Percentiles rank a stretch among this genome's conserved stretches.
Evolutionary conservation across 2,329 filamentous ascomycete species (phyloP).

Genomic region (Decorospora gaudefroyi): DNA sequence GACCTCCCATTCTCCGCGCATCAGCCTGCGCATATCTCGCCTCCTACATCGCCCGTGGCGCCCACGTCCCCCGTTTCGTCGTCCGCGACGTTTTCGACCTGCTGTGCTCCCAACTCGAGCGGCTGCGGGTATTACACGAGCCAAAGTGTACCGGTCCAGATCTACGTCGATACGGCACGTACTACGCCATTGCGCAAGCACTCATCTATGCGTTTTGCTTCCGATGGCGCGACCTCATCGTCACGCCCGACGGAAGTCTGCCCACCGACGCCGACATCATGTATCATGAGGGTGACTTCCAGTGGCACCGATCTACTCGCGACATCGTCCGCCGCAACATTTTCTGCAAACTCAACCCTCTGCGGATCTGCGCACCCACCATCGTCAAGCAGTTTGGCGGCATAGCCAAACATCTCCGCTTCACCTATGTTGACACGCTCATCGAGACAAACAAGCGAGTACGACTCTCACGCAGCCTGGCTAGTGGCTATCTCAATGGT

Average conservation of each 20-base stretch:
- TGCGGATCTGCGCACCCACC: constrained; percentile 88
- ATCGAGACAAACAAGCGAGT: constrained; percentile 92
- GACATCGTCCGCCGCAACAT: constrained; percentile 77
- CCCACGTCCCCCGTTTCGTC: constrained; percentile 73
- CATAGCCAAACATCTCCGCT: constrained; percentile 80
- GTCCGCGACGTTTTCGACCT: constrained; percentile 83
- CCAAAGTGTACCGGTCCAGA: constrained; percentile 80
- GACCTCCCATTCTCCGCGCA: constrained; percentile 73
- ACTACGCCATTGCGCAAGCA: constrained; percentile 87
- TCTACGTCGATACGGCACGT: constrained; percentile 77
- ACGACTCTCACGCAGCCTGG: constrained; percentile 72
- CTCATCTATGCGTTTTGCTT: constrained; percentile 97
- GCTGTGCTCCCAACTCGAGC: constrained; percentile 76
- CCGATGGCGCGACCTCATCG: constrained; percentile 88
- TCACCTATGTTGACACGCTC: constrained; percentile 86
- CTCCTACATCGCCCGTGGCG: constrained; percentile 89
- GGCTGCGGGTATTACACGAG: constrained; percentile 74
- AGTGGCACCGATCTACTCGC: constrained; percentile 76
- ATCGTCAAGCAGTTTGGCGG: constrained; percentile 93
- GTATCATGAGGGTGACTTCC: constrained; percentile 72
- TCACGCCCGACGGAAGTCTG: constrained; percentile 54
- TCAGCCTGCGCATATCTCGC: constrained; percentile 89
- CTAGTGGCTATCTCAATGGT: constrained; percentile 54
- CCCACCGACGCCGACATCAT: constrained; percentile 56
- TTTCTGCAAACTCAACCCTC: constrained; percentile 86